A percentile compares a stretch with the other conserved stretches of the same genome.
Evolutionary conservation across 768 basidiomycete species (phyloP).

Genomic region (Macrolepiota fuliginosa): DNA sequence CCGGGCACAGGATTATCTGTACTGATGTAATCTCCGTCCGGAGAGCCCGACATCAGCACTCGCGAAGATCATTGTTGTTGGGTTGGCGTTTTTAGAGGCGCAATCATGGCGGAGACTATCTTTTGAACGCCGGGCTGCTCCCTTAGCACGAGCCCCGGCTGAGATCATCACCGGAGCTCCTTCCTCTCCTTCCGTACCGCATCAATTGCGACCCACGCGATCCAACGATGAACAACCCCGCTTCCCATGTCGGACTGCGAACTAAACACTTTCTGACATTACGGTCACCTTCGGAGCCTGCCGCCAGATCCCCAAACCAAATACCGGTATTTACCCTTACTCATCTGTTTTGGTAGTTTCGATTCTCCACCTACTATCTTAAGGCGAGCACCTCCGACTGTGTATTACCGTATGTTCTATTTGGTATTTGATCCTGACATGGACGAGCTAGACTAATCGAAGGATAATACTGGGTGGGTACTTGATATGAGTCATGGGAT

Average conservation of each 20-base stretch:
- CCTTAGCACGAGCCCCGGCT: no score
- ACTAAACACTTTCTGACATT: neutral
- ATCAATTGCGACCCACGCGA: neutral
- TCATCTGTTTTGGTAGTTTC: neutral
- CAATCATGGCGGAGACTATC: neutral
- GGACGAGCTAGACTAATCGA: neutral
- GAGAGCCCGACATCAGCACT: neutral
- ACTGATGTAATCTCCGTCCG: neutral
- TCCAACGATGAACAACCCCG: neutral
- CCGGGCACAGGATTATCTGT: neutral
- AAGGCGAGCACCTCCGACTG: neutral
- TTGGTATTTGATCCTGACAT: neutral
- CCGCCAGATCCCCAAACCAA: neutral
- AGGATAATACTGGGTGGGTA: neutral
- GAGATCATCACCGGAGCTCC: neutral
- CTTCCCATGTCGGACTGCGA: neutral
- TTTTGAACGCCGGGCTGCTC: neutral
- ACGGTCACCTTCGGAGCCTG: neutral
- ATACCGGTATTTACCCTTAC: neutral
- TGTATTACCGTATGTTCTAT: neutral
- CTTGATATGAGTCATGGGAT: conserved; percentile 1
- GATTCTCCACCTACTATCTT: neutral
- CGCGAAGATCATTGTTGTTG: neutral
- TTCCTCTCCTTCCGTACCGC: conserved; percentile 1
- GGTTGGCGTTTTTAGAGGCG: neutral